Conservation (phyloP, 2,329 filamentous ascomycete species). For the Ophiostoma ips region DNA sequence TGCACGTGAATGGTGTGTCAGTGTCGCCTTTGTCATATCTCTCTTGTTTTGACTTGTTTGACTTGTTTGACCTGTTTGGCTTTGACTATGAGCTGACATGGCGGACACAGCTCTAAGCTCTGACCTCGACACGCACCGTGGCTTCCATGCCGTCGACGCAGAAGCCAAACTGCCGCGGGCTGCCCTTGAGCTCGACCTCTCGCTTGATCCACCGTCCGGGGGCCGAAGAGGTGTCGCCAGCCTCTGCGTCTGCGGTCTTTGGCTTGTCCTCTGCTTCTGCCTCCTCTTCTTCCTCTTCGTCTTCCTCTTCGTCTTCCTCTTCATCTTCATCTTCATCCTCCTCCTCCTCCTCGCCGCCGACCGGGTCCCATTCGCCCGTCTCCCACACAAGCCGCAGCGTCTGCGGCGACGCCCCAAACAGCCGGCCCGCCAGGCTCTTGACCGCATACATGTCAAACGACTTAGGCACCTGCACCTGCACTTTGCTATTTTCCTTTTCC, state of each 20-base stretch:
- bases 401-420: conserved; percentile 54
- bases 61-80: too few species aligned
- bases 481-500: conserved; percentile 12
- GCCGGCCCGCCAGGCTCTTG: conserved; percentile 59
- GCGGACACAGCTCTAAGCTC: too few species aligned
- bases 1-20: too few species aligned
- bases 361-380: conserved; percentile 80
- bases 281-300: neutral
- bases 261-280: neutral
- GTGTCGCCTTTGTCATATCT: too few species aligned
- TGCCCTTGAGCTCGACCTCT: conserved; percentile 66
- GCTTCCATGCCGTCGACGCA: conserved; percentile 64
- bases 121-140: conserved; percentile 52
- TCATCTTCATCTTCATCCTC: conserved; percentile 38
- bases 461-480: conserved; percentile 48
- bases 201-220: conserved; percentile 54
- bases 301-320: conserved; percentile 34
- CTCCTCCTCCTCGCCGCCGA: conserved; percentile 46
- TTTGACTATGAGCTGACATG: too few species aligned
- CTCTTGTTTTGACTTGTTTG: too few species aligned
- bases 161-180: conserved; percentile 69
- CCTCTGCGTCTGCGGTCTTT: neutral
- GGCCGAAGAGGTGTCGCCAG: conserved; percentile 12
- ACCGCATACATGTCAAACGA: conserved; percentile 70
- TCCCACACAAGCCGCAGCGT: conserved; percentile 64